These are phyloP conservation scores for Malus sieversii DNA, from an alignment of 306 rosid genomes.

Conservation along the genomic window DNA sequence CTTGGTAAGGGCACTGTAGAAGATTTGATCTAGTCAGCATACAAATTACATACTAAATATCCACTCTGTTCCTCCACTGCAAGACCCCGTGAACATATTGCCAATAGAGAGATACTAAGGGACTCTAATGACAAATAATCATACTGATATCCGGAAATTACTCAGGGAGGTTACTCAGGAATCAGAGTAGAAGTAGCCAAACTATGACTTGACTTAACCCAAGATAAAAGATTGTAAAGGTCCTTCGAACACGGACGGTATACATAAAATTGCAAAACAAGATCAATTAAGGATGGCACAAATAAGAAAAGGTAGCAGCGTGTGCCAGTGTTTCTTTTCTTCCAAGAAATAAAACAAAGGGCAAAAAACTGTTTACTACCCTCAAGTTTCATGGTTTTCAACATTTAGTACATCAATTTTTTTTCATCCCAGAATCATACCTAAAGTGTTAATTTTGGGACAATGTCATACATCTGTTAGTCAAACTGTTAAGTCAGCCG, in stretches of 20 bases:
- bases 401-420: no score
- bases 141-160: neutral
- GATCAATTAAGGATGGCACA: neutral
- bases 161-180: neutral
- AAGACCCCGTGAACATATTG: neutral
- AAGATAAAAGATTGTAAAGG: neutral
- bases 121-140: neutral
- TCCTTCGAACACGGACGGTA: neutral
- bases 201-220: neutral
- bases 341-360: neutral
- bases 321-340: neutral
- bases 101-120: neutral
- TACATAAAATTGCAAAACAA: neutral
- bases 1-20: constrained; percentile 79
- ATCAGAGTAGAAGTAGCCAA: neutral
- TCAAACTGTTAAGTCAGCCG: no score
- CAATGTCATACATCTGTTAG: no score
- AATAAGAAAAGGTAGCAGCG: neutral
- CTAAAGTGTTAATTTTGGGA: no score
- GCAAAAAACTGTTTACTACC: no score
- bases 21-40: constrained; percentile 22
- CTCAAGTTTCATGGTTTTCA: no score
- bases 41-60: neutral
- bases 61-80: neutral
- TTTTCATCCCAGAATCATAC: no score